Evolutionary conservation across 1,284 basidiomycete species (phyloP).

Genomic region (Crocinoboletus sp.): DNA sequence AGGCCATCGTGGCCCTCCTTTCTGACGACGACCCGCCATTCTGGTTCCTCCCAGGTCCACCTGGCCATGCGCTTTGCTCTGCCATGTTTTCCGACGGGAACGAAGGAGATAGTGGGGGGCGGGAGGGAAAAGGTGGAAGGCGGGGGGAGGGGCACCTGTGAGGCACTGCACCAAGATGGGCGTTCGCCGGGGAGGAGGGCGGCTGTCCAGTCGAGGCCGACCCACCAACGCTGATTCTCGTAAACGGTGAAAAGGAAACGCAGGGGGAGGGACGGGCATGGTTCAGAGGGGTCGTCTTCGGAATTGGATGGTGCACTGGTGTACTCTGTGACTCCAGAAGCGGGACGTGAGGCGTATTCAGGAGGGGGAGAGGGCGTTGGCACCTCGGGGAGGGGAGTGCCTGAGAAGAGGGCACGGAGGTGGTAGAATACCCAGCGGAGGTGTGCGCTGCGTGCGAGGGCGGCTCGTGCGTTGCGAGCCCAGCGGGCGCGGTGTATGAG

Average conservation of each 20-base stretch:
- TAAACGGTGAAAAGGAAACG: constrained; percentile 86
- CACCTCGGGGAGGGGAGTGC: constrained; percentile 46
- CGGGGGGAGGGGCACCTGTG: constrained; percentile 56
- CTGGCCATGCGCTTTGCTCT: constrained; percentile 66
- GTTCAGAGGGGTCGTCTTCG: constrained; percentile 14
- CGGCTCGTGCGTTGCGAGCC: constrained; percentile 47
- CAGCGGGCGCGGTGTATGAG: constrained; percentile 65
- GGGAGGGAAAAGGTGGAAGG: constrained; percentile 63
- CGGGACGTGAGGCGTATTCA: constrained; percentile 31
- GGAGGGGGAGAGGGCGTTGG: constrained; percentile 31
- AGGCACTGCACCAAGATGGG: constrained; percentile 78
- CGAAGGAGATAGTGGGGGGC: constrained; percentile 37
- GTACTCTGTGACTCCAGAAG: constrained; percentile 26
- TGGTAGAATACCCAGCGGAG: constrained; percentile 56
- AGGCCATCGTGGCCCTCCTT: constrained; percentile 43
- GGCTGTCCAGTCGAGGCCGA: constrained; percentile 89
- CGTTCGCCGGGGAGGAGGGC: constrained; percentile 88
- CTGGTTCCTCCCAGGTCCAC: constrained; percentile 86
- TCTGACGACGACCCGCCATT: constrained; percentile 75
- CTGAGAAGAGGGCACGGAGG: constrained; percentile 47
- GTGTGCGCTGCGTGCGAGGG: constrained; percentile 62
- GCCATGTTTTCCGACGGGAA: constrained; percentile 30
- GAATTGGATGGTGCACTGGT: constrained; percentile 22
- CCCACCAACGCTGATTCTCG: constrained; percentile 96
- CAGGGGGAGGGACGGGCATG: constrained; percentile 34